Percentiles rank a stretch among this genome's conserved stretches.
phyloP scores from a whole-genome alignment of 805 yeast genomes.

The Trichomonascus vanleenenianus region DNA sequence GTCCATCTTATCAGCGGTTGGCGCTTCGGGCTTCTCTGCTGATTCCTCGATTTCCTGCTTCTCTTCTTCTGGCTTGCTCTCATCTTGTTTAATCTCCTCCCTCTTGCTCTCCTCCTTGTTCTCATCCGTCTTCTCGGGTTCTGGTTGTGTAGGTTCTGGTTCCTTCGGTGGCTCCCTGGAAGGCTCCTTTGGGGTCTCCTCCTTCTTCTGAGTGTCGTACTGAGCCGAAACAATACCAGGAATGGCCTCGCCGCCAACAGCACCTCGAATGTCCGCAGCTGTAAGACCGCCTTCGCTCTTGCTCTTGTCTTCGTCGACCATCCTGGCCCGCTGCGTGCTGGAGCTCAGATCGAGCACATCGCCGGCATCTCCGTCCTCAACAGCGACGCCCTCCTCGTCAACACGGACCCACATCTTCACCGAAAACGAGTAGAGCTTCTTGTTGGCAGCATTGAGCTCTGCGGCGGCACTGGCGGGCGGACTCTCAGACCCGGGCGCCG shows the following conservation, averaged over 20 bases:
- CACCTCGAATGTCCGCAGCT: conserved; percentile 46
- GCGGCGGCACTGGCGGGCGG: conserved; percentile 10
- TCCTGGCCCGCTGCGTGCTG: conserved; percentile 21
- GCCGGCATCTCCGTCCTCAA: conserved; percentile 32
- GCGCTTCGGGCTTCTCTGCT: neutral
- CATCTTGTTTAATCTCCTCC: conserved; percentile 4
- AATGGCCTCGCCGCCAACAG: conserved; percentile 43
- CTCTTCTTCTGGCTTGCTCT: neutral
- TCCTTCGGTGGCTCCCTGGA: neutral
- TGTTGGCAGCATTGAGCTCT: conserved; percentile 19
- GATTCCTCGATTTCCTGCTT: neutral
- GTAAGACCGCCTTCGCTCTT: conserved; percentile 29
- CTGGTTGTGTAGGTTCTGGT: neutral
- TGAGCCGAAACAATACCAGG: conserved; percentile 32
- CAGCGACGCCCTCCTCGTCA: conserved; percentile 16
- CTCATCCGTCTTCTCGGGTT: neutral
- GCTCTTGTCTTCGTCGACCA: conserved; percentile 14
- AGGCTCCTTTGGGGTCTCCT: conserved; percentile 1
- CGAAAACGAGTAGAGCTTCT: conserved; percentile 16
- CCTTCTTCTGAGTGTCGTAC: neutral
- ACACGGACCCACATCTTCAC: conserved; percentile 30
- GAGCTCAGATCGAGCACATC: conserved; percentile 41
- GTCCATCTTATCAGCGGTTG: neutral
- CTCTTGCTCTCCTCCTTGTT: neutral
- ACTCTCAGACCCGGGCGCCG: conserved; percentile 2